Base-by-base conservation (phyloP, 192 early-diverging fungal species). In the Dispira simplex region DNA sequence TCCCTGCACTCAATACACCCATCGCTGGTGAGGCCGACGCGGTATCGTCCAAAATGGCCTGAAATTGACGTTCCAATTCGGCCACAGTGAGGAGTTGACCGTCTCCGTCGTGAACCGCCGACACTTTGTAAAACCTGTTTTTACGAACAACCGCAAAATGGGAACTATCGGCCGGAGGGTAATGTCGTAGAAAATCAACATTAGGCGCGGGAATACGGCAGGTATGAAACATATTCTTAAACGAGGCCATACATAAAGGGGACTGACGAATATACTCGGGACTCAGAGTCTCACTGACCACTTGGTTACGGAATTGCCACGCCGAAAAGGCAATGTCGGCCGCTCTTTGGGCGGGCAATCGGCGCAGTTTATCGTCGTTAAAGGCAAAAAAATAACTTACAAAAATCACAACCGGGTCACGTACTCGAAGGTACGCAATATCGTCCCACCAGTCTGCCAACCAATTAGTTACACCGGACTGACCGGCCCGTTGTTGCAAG, bases 401-500 rank as follows among this genome's bases (percentile, higher is more conserved):
- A 67, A 90, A 89, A 68, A 95, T 80, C 46, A 92, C 90, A n/a
- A 95, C 89, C 13, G 94, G 90, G 68, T 99, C 96, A 63, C 94
- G 85, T 79, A 96, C 97, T 27, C 82, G 89, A 74, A 88, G 82
- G 75, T 99, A 99, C 64, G 91, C 90, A 55, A 88, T 80, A 60
- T 93, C 91, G 68, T 90, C 89, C 96, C 96, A 99, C 96, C 96
- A 99, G 68, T 93, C 91, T 71, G 87, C 90, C 55, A 95, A 80
- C 87, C 93, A 99, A 79, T 89, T 91, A 43, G 81, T 81, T 54
- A 84, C 79, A 55, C 81, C 82, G 25, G 87, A 82, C 68, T 83
- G 77, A 23, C 81, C 79, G 3, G 85, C 86, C 51, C 86, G 81
- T 63, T 85, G 85, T 53, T 86, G 52, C 52, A 99, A 77, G 59